A percentile compares a stretch with the other conserved stretches of the same genome.
Conservation (phyloP, 139 green algal genomes). For the Tetraselmis striata region DNA sequence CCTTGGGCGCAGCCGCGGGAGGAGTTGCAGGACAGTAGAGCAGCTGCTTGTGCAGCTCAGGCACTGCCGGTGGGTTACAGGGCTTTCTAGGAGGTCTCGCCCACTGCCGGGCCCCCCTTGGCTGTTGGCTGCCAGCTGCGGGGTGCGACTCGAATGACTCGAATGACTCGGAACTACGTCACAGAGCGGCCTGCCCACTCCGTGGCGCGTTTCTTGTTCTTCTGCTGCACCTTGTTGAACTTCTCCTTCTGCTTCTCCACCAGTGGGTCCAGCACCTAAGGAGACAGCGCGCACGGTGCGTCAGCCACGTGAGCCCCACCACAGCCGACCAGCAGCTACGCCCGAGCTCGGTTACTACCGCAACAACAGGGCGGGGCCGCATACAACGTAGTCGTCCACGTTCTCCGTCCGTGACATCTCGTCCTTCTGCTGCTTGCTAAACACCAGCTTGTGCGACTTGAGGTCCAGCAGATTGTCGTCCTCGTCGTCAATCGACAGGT, state of each 20-base stretch:
- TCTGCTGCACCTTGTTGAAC: constrained; percentile 56
- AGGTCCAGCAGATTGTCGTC: constrained; percentile 39
- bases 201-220: constrained; percentile 49
- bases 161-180: constrained; percentile 3
- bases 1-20: no score
- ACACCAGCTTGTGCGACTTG: constrained; percentile 33
- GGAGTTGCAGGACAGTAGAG: no score
- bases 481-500: constrained; percentile 29
- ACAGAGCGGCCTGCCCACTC: constrained; percentile 45
- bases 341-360: no score
- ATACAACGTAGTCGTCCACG: constrained; percentile 73
- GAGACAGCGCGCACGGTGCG: no score
- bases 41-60: no score
- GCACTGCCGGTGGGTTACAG: no score
- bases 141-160: constrained; percentile 36
- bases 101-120: constrained; percentile 67
- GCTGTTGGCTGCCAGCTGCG: constrained; percentile 50
- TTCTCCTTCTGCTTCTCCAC: constrained; percentile 66
- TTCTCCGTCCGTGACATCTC: constrained; percentile 52
- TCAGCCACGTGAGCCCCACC: no score
- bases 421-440: constrained; percentile 22
- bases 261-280: constrained; percentile 65
- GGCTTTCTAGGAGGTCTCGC: constrained; percentile 17
- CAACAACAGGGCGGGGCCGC: no score
- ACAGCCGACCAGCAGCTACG: no score